Conservation (phyloP, 192 early-diverging fungal species). For the Rhizophagus sp. region DNA sequence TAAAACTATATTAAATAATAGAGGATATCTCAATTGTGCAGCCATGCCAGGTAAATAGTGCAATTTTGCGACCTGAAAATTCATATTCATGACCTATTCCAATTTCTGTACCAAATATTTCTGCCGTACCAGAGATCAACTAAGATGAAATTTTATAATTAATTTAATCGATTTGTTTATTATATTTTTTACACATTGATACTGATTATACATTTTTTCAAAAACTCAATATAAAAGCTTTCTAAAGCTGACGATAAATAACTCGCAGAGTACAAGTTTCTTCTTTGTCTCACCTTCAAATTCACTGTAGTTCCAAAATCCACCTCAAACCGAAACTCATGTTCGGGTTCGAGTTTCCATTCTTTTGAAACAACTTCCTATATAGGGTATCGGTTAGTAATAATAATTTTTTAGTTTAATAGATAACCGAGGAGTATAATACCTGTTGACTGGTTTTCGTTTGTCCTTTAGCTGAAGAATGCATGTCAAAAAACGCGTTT, state of each 20-base stretch:
- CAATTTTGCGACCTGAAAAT: constrained; percentile 84
- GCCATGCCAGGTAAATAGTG: constrained; percentile 92
- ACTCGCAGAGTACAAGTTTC: background rate
- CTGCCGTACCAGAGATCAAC: constrained; percentile 77
- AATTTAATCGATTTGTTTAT: too few species aligned
- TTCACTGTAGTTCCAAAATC: constrained; percentile 65
- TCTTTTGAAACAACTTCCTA: constrained; percentile 42
- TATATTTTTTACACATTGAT: too few species aligned
- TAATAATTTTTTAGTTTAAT: background rate
- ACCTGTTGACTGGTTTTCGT: too few species aligned
- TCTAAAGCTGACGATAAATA: background rate
- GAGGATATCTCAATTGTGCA: constrained; percentile 65
- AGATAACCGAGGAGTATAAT: background rate
- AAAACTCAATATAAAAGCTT: too few species aligned
- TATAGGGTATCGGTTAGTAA: background rate
- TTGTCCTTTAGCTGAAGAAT: too few species aligned
- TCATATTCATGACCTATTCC: constrained; percentile 75
- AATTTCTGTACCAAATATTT: constrained; percentile 95
- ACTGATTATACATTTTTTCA: too few species aligned
- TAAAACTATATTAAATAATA: constrained; percentile 2
- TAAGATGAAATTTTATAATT: constrained; percentile 27
- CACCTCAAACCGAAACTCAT: constrained; percentile 93
- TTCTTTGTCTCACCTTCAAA: constrained; percentile 60
- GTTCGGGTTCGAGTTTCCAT: constrained; percentile 71
- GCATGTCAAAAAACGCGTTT: too few species aligned